Evolutionary conservation across 257 asterid genomes (phyloP).

Genomic region (Nicotiana tabacum): DNA sequence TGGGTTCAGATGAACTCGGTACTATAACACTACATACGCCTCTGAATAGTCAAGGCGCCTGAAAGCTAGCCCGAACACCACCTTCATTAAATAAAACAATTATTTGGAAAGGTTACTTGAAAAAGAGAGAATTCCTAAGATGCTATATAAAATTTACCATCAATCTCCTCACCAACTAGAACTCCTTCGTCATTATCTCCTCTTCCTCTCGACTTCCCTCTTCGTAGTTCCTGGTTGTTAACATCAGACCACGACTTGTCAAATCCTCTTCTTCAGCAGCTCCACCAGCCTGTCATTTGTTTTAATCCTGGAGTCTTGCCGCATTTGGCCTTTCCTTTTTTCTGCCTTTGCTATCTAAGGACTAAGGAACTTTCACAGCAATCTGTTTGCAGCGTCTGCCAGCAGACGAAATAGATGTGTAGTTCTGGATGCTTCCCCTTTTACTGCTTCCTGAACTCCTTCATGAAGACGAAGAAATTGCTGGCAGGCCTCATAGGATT

Average conservation of each 20-base stretch:
- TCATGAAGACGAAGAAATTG: too few species aligned
- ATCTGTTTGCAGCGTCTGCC: too few species aligned
- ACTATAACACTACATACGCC: too few species aligned
- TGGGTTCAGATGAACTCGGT: too few species aligned
- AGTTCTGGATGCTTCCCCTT: too few species aligned
- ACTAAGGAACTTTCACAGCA: too few species aligned
- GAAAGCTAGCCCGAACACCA: too few species aligned
- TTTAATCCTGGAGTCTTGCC: neutral
- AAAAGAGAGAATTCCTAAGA: neutral
- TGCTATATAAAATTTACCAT: neutral
- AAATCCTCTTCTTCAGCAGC: neutral
- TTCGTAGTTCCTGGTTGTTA: neutral
- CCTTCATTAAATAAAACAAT: too few species aligned
- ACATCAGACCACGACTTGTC: neutral
- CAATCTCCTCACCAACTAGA: neutral
- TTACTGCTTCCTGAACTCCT: too few species aligned
- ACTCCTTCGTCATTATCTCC: neutral
- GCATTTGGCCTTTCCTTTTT: neutral
- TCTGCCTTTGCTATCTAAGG: neutral
- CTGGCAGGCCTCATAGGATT: too few species aligned
- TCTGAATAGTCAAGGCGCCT: too few species aligned
- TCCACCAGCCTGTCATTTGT: neutral
- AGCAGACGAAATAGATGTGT: neutral
- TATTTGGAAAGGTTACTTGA: too few species aligned
- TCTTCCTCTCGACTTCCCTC: neutral